A percentile compares a stretch with the other conserved stretches of the same genome.
phyloP scores from a whole-genome alignment of 2,329 filamentous ascomycete genomes.

The Dothidotthia symphoricarpi region DNA sequence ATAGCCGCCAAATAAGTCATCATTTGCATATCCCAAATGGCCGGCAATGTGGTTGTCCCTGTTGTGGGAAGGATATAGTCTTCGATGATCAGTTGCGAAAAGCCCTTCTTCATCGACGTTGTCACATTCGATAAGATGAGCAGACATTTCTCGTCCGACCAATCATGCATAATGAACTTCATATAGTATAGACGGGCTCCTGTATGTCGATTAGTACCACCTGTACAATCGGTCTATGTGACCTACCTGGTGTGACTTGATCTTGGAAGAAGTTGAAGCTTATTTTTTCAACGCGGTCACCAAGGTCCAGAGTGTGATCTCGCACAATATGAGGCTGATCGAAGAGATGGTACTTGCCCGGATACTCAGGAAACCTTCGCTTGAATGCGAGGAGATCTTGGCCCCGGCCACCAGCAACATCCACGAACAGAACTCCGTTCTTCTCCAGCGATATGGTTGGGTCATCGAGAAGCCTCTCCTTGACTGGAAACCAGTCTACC shows the following conservation, averaged over 20 bases:
- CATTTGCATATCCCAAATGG: slow-evolving; percentile 9
- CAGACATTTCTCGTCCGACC: slow-evolving; percentile 5
- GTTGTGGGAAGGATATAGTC: slow-evolving; percentile 7
- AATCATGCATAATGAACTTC: slow-evolving; percentile 9
- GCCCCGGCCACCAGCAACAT: slow-evolving; percentile 9
- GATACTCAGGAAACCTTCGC: background rate
- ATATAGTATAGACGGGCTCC: slow-evolving; percentile 11
- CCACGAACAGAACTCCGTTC: slow-evolving; percentile 8
- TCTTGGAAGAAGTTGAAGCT: slow-evolving; percentile 26
- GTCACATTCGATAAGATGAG: slow-evolving; percentile 8
- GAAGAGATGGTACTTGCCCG: slow-evolving; percentile 1
- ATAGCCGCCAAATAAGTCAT: slow-evolving; percentile 3
- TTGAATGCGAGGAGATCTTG: slow-evolving; percentile 9
- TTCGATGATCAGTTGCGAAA: slow-evolving; percentile 8
- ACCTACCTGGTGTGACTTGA: slow-evolving; percentile 1
- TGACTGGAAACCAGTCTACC: slow-evolving; percentile 5
- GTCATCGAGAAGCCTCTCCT: slow-evolving; percentile 4
- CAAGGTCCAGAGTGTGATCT: slow-evolving; percentile 2
- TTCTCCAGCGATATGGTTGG: background rate
- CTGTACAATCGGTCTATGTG: too few relatives aligned
- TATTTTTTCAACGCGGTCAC: slow-evolving; percentile 5
- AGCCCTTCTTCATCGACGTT: slow-evolving; percentile 10
- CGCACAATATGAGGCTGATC: background rate
- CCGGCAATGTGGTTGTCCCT: slow-evolving; percentile 1
- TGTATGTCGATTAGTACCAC: too few relatives aligned